Evolutionary conservation across 1,139 yeast genomes (phyloP), one percentile per base, ranked within the genome.

Genomic region (Zygotorulaspora mrakii): DNA sequence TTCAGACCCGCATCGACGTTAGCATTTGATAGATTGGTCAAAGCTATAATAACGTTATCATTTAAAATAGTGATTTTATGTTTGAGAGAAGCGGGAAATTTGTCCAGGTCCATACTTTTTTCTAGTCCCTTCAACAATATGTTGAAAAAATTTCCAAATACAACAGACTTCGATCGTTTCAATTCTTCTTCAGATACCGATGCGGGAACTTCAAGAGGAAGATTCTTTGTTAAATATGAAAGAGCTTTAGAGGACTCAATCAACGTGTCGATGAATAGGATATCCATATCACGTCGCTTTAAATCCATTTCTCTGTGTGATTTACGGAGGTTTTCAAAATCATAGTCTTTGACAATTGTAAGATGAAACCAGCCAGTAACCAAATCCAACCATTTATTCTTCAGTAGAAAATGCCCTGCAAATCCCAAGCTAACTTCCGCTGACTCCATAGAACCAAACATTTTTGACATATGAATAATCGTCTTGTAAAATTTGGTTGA

Each of bases 1-100:
- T 78, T 79, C 57, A 86, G 69, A 7, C 95, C 95, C 35, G 84
- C 79, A 47, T 82, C 88, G 2, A 82, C 78, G 55, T 87, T 88
- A 8, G 84, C 74, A 51, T 76, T 80, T 36, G 87, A 67, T 30
- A 87, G 61, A 50, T 82, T 82, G 1, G 89, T 78, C 34, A 86
- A 69, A 27, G 86, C 76, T 26, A 70, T 68, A 39, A 85, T 76
- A n/a, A 83, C 78, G 57, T 82, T 77, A 17, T 81, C 85, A 18
- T 79, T 74, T 21, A 84, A 70, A 9, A 67, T 62, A 22, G 73
- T 69, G 18, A 78, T 66, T 53, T 82, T 81, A 53, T 81, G 83
- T 39, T 61, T 66, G 29, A 66, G 48, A 17, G 68, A 61, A 3
- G 65, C 56, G 1, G 69, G 63, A 42, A 59, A 65, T 11, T 49